A percentile compares a stretch with the other conserved stretches of the same genome.
These are phyloP conservation scores for Pseudonitzschia multistriata DNA, from an alignment of 108 stramenopile species.

Conservation along the genomic window DNA sequence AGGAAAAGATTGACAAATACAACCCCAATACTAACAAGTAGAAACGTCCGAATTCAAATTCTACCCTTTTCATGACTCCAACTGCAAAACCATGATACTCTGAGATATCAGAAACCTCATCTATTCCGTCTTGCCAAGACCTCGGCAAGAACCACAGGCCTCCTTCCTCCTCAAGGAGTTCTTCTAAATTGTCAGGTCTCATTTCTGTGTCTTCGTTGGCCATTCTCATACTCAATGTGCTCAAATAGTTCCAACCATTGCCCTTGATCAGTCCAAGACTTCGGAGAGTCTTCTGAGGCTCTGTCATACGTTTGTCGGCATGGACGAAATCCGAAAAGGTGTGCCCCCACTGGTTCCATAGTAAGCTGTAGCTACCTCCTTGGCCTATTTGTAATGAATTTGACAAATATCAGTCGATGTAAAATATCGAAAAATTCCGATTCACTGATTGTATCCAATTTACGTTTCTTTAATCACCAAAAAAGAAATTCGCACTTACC, in stretches of 20 bases:
- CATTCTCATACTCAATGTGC: conserved; percentile 38
- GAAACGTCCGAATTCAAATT: conserved; percentile 19
- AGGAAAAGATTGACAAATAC: conserved; percentile 1
- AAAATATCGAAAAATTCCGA: too few relatives aligned
- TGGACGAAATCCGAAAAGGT: conserved; percentile 52
- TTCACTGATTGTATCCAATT: too few relatives aligned
- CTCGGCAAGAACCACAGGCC: conserved; percentile 41
- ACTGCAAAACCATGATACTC: conserved; percentile 26
- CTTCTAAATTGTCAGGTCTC: conserved; percentile 21
- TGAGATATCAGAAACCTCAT: conserved; percentile 13
- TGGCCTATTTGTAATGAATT: conserved; percentile 19
- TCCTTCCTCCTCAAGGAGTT: conserved; percentile 36
- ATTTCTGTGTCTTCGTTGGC: conserved; percentile 46
- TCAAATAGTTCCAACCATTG: conserved; percentile 50
- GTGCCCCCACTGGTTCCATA: conserved; percentile 64
- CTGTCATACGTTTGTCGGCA: conserved; percentile 39
- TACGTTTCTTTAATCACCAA: too few relatives aligned
- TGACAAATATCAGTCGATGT: too few relatives aligned
- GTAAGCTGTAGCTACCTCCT: conserved; percentile 50
- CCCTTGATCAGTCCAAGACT: conserved; percentile 46
- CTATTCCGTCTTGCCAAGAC: conserved; percentile 30
- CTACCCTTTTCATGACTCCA: conserved; percentile 19
- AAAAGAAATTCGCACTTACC: conserved; percentile 17
- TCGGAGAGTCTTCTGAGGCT: conserved; percentile 40
- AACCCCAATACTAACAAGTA: conserved; percentile 15